Base-by-base conservation (phyloP, 163 green algal species). In the Smithsoniella earleae region DNA sequence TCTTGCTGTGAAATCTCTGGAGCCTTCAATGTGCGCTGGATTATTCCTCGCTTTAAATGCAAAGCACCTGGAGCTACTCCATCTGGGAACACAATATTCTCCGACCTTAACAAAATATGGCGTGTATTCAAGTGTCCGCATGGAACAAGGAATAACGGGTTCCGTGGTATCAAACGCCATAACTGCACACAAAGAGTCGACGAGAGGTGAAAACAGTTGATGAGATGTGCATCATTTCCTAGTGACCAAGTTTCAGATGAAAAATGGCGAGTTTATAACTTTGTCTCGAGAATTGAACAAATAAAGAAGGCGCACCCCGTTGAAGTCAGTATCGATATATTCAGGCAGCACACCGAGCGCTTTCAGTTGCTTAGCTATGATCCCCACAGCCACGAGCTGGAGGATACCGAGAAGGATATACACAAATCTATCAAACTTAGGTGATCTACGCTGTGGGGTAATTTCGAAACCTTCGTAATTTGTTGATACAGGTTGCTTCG, bases 11-110 rank as follows among this genome's bases (percentile, higher is more conserved):
- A 43, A 6, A n/a, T 13, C 6, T 43, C 34, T 40, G 58, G 34
- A 2, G 54, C 52, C 10, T 69, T 18, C 0, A 27, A 30, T n/a
- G 75, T 40, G 25, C 30, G 31, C 13, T 64, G 37, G 62, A 78
- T 78, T 2, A 38, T 46, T 33, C 74, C 54, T 25, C 74, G 25
- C 30, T 76, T 44, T 20, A 78, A 31, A 25, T 76, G 44, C 74
- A 78, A 16, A 2, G 62, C 74, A 72, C 40, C 58, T 0, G 58
- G n/a, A 22, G 27, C 58, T 45, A 69, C 58, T 40, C 58, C 8
- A 40, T 62, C 2, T n/a, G 66, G 46, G 66, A 75, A 75, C 10
- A 65, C 49, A 22, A 66, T 72, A 10, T 46, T 58, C 1, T 62
- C 40, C 8, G 30, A 66, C 20, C 27, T 34, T 28, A 75, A 45